Conservation (phyloP, 192 early-diverging fungal genomes). For the Rhizophagus clarus region DNA sequence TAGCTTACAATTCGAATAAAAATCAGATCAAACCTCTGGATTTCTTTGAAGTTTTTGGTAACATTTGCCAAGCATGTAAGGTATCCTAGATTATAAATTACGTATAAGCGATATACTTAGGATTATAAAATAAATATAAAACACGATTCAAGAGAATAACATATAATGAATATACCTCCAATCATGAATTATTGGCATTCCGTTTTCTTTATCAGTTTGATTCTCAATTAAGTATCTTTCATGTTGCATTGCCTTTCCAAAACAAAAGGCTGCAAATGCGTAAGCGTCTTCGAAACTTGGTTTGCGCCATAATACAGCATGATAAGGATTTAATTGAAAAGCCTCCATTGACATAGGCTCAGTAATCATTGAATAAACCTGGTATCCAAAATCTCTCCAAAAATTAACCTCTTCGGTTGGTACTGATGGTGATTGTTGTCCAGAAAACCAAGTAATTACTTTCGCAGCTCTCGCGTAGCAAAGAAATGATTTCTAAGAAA, state of each 20-base stretch:
- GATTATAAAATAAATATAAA: not conserved
- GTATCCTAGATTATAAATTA: constrained; percentile 35
- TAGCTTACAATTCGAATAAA: not conserved
- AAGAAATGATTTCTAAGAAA: constrained; percentile 58
- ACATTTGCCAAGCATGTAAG: constrained; percentile 56
- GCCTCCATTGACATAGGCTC: constrained; percentile 56
- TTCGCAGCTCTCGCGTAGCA: constrained; percentile 58
- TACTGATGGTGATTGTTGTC: not conserved
- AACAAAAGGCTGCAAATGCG: constrained; percentile 45
- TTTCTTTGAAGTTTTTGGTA: constrained; percentile 47
- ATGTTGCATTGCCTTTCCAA: constrained; percentile 38
- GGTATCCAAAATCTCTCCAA: constrained; percentile 55
- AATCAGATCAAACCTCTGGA: constrained; percentile 35
- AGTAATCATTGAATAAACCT: constrained; percentile 50
- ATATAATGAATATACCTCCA: constrained; percentile 14
- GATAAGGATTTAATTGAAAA: constrained; percentile 28
- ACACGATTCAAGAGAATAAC: not conserved
- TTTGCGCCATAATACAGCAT: not conserved
- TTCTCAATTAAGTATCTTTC: constrained; percentile 30
- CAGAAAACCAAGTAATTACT: not conserved
- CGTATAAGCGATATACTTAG: too few relatives aligned
- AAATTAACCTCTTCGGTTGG: constrained; percentile 38
- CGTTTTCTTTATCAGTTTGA: not conserved
- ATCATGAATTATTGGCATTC: not conserved
- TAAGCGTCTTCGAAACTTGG: constrained; percentile 41